phyloP scores from a whole-genome alignment of 2,329 filamentous ascomycete species.

The Colletotrichum phormii region DNA sequence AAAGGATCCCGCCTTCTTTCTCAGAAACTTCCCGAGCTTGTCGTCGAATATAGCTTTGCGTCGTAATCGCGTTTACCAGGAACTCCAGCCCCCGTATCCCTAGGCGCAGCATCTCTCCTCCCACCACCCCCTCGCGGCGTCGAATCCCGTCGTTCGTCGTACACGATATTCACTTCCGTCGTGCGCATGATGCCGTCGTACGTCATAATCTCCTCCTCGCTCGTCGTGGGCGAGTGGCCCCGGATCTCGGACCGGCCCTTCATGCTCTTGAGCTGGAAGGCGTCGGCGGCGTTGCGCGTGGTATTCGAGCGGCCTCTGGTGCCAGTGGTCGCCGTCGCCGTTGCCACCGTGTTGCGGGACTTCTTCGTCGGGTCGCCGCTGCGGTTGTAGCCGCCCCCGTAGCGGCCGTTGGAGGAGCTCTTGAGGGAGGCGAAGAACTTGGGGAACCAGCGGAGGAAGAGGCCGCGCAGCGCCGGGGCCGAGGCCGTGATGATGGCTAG shows the following conservation, averaged over 20 bases:
- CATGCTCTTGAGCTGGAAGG: slow-evolving; percentile 36
- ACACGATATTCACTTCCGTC: slow-evolving; percentile 25
- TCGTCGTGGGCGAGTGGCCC: slow-evolving; percentile 47
- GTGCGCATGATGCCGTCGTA: slow-evolving; percentile 51
- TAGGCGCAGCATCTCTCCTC: neutral
- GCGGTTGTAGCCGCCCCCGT: slow-evolving; percentile 15
- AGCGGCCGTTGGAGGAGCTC: slow-evolving; percentile 35
- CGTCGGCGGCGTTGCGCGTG: neutral
- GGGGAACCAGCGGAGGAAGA: slow-evolving; percentile 46
- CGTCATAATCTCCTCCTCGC: slow-evolving; percentile 55
- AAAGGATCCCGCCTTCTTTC: slow-evolving; percentile 4
- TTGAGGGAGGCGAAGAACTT: slow-evolving; percentile 39
- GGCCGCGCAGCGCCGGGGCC: slow-evolving; percentile 51
- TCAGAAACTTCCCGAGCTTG: slow-evolving; percentile 16
- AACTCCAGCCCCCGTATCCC: neutral
- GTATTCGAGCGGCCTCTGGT: neutral
- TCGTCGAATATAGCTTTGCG: slow-evolving; percentile 15
- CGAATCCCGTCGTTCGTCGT: slow-evolving; percentile 19
- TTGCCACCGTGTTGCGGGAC: neutral
- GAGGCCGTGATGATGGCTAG: slow-evolving; percentile 53
- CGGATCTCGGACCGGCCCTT: slow-evolving; percentile 49
- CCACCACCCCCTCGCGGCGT: neutral
- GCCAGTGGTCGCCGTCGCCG: slow-evolving; percentile 7
- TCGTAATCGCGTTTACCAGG: neutral
- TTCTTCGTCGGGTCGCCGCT: slow-evolving; percentile 18